Conservation (phyloP, 1,284 basidiomycete genomes). For the Rhodotorula sp. region DNA sequence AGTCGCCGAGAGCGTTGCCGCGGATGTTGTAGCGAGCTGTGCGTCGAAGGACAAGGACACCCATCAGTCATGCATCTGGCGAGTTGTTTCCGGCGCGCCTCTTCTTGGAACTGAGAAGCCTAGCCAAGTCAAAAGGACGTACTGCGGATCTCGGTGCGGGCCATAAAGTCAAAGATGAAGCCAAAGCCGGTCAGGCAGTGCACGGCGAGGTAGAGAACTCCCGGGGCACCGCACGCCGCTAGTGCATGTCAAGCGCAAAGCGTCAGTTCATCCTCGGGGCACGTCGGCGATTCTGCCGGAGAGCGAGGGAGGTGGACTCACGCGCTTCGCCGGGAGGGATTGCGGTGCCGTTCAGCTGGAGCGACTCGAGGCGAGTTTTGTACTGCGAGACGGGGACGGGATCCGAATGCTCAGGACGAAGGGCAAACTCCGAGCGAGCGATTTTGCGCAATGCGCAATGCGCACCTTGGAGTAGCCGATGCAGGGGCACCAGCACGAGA, state of each 20-base stretch:
- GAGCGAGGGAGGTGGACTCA: not conserved
- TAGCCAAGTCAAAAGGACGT: not conserved
- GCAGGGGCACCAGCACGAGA: constrained; percentile 23
- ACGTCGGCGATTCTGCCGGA: not conserved
- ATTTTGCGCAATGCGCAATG: not conserved
- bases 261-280: not conserved
- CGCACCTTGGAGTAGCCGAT: not conserved
- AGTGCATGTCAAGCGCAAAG: no score
- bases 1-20: constrained; percentile 53
- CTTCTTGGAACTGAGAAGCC: no score
- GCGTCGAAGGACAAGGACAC: not conserved
- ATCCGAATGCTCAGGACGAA: no score
- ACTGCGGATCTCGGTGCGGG: constrained; percentile 51
- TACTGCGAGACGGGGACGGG: not conserved
- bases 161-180: constrained; percentile 52
- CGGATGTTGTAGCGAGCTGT: constrained; percentile 53
- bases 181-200: constrained; percentile 46
- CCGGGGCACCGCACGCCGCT: constrained; percentile 1
- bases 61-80: no score
- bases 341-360: not conserved
- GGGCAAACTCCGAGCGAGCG: not conserved
- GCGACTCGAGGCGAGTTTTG: constrained; percentile 18
- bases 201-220: constrained; percentile 9
- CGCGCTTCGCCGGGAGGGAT: constrained; percentile 1
- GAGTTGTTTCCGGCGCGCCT: no score